Evolutionary conservation across 2,329 filamentous ascomycete species (phyloP).

Genomic region (Fusarium mangiferae): DNA sequence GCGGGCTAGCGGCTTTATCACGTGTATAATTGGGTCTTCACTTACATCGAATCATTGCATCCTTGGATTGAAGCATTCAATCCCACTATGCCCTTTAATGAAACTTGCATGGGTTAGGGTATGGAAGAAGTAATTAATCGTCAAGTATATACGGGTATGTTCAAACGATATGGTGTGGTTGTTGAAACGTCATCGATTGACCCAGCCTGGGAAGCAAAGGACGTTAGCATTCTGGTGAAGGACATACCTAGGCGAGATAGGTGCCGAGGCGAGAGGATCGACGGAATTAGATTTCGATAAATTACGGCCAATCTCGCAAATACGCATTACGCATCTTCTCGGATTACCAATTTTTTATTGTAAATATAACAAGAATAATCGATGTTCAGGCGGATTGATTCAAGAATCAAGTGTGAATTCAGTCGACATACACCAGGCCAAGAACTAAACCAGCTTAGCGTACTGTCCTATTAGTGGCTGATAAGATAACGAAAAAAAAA

Average conservation of each 20-base stretch:
- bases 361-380: neutral
- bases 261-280: neutral
- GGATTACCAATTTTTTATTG: too few relatives aligned
- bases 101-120: neutral
- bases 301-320: neutral
- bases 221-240: neutral
- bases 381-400: neutral
- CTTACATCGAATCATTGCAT: neutral
- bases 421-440: neutral
- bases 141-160: neutral
- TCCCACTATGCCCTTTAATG: neutral
- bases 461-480: neutral
- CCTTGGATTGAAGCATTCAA: neutral
- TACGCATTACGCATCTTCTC: neutral
- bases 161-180: neutral
- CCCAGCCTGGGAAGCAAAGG: neutral
- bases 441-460: constrained; percentile 27
- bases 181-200: neutral
- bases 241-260: neutral
- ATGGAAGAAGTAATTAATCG: neutral
- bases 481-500: constrained; percentile 52
- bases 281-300: neutral
- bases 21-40: constrained; percentile 30
- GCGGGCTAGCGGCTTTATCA: constrained; percentile 38
- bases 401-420: neutral